A percentile compares a stretch with the other conserved stretches of the same genome.
These are phyloP conservation scores for Vigna nakashimae DNA, from an alignment of 306 rosid genomes.

Conservation along the genomic window DNA sequence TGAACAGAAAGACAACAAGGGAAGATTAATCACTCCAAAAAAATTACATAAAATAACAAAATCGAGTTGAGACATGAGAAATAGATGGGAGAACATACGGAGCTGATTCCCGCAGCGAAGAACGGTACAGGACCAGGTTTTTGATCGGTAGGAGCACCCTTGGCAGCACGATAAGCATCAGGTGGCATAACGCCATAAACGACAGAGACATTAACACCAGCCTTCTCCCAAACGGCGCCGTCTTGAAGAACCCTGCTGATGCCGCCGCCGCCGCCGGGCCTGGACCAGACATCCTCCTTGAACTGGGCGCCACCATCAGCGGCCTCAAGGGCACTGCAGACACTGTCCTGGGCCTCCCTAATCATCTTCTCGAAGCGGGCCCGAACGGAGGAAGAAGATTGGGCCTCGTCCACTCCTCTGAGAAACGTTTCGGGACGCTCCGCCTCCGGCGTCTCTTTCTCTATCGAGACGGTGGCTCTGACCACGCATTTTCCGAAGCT, in stretches of 20 bases:
- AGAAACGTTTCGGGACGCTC: conserved; percentile 84
- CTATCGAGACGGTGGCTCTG: conserved; percentile 64
- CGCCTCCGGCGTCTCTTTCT: conserved; percentile 84
- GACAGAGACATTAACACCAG: conserved; percentile 96
- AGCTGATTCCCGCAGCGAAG: conserved; percentile 96
- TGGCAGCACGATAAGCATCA: conserved; percentile 97
- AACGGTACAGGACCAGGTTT: conserved; percentile 93
- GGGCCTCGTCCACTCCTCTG: conserved; percentile 56
- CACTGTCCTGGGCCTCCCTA: conserved; percentile 86
- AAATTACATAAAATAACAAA: background rate
- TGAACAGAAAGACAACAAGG: conserved; percentile 43
- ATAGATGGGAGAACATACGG: conserved; percentile 53
- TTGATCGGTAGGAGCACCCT: conserved; percentile 60
- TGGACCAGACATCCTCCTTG: conserved; percentile 97
- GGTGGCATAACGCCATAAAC: conserved; percentile 98
- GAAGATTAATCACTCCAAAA: background rate
- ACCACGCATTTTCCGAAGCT: conserved; percentile 5
- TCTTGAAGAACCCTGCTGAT: conserved; percentile 96
- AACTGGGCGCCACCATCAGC: conserved; percentile 83
- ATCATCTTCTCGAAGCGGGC: conserved; percentile 97
- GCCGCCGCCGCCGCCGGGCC: conserved; percentile 98
- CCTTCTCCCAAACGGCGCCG: conserved; percentile 96
- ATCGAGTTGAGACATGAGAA: too few species aligned
- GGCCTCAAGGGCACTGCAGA: conserved; percentile 76
- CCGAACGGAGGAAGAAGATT: conserved; percentile 59